These are phyloP conservation scores for Termitomyces sp. DNA, from an alignment of 768 basidiomycete species.

Conservation along the genomic window DNA sequence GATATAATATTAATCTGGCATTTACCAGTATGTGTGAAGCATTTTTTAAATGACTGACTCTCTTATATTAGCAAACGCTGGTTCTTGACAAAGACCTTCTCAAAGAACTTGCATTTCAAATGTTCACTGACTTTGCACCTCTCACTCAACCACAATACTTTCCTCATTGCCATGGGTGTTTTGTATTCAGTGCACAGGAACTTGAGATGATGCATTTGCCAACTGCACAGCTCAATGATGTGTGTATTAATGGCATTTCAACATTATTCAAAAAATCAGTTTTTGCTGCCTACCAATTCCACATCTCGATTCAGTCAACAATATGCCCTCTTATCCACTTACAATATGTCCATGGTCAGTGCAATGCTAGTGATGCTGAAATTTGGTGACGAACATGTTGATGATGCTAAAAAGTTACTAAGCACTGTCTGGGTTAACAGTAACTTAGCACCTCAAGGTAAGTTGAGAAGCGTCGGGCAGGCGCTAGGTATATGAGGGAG, in stretches of 20 bases:
- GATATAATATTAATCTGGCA: background rate
- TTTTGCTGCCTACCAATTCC: background rate
- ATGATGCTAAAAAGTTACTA: no score
- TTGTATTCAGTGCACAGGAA: background rate
- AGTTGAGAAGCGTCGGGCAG: no score
- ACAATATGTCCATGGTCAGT: constrained; percentile 7
- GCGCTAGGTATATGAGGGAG: no score
- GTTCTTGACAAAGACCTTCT: background rate
- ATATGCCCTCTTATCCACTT: background rate
- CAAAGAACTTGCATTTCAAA: background rate
- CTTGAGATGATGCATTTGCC: background rate
- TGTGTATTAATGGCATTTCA: constrained; percentile 20
- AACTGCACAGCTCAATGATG: background rate
- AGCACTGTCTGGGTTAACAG: no score
- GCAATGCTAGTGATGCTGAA: constrained; percentile 5
- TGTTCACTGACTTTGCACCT: background rate
- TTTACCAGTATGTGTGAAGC: background rate
- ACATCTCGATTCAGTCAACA: background rate
- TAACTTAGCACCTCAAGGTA: no score
- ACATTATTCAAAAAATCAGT: constrained; percentile 9
- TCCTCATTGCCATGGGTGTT: background rate
- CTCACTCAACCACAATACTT: background rate
- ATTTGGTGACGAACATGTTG: background rate
- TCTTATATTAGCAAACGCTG: background rate
- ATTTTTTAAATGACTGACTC: background rate